These are phyloP conservation scores for Magnusiomyces fungicola DNA, from an alignment of 1,139 yeast species.

Conservation along the genomic window DNA sequence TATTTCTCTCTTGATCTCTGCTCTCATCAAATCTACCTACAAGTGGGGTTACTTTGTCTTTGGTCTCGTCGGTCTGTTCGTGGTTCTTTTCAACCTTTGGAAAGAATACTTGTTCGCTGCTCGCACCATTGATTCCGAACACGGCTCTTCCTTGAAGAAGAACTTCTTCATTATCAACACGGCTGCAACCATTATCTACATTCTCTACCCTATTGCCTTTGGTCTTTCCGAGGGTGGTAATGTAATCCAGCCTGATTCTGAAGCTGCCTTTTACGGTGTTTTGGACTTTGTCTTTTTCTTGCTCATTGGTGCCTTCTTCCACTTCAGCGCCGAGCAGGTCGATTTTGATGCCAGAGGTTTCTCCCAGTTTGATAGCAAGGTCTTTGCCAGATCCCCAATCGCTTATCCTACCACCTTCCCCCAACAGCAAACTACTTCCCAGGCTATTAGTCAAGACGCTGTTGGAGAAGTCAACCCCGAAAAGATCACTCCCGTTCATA, in stretches of 20 bases:
- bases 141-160: neutral
- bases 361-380: neutral
- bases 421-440: neutral
- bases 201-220: constrained; percentile 54
- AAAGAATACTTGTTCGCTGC: constrained; percentile 21
- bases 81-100: constrained; percentile 22
- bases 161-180: constrained; percentile 10
- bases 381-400: neutral
- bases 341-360: constrained; percentile 16
- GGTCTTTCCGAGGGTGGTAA: constrained; percentile 64
- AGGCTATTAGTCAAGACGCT: too few species aligned
- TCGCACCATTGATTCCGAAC: constrained; percentile 12
- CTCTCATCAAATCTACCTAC: constrained; percentile 49
- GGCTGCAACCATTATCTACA: constrained; percentile 30
- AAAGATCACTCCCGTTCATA: neutral
- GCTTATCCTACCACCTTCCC: neutral
- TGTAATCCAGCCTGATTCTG: constrained; percentile 55
- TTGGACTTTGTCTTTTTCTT: constrained; percentile 41
- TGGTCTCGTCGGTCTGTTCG: constrained; percentile 28
- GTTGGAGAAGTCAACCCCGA: neutral
- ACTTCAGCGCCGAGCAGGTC: constrained; percentile 17
- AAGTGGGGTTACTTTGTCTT: constrained; percentile 59
- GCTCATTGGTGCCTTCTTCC: constrained; percentile 34
- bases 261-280: constrained; percentile 58
- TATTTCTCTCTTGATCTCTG: constrained; percentile 48